Conservation (phyloP, 1,139 yeast species). For the Hemisphaericaspora subhashii region DNA sequence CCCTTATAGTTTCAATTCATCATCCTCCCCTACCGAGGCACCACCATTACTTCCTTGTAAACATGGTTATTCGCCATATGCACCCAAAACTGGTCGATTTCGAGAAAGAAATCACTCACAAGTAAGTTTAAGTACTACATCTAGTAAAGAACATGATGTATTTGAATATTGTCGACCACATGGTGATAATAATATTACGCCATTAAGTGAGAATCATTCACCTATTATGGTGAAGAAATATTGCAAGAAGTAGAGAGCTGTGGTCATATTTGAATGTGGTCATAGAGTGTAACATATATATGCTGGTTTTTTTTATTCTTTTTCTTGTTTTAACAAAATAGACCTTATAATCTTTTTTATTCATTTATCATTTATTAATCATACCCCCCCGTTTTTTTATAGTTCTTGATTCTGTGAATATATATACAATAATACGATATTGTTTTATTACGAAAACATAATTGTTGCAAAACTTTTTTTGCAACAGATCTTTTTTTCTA, state of each 20-base stretch:
- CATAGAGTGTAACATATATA: not conserved
- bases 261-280: not conserved
- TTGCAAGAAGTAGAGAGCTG: not conserved
- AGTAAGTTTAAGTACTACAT: not conserved
- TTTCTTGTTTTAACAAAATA: too few species aligned
- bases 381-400: too few species aligned
- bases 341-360: too few species aligned
- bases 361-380: too few species aligned
- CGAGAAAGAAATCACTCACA: not conserved
- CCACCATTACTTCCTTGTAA: constrained; percentile 1
- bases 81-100: not conserved
- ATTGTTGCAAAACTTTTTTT: too few species aligned
- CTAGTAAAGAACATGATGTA: constrained; percentile 3
- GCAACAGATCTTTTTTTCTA: too few species aligned
- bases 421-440: too few species aligned
- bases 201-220: constrained; percentile 13
- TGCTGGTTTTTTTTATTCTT: too few species aligned
- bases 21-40: constrained; percentile 1
- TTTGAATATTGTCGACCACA: constrained; percentile 1
- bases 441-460: too few species aligned
- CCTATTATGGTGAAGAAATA: constrained; percentile 5
- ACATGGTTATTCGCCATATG: not conserved
- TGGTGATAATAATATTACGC: constrained; percentile 7
- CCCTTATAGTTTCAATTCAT: constrained; percentile 6
- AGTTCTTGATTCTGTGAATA: too few species aligned